Evolutionary conservation across 768 basidiomycete genomes (phyloP).

Genomic region (Candolleomyces aberdarensis): DNA sequence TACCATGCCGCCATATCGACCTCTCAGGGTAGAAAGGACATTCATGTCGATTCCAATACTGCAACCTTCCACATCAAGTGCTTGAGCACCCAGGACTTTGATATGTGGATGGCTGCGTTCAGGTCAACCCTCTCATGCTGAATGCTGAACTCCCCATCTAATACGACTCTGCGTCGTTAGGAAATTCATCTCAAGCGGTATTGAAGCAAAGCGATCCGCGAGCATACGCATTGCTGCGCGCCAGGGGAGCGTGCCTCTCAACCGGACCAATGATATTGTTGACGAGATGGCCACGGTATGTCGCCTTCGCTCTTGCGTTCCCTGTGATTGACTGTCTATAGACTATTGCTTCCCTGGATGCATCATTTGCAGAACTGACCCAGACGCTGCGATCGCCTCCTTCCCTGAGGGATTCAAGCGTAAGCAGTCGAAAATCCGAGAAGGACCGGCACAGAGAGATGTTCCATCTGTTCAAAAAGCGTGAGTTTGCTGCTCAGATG

Average conservation of each 20-base stretch:
- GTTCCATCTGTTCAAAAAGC: slow-evolving; percentile 63
- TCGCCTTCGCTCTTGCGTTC: background rate
- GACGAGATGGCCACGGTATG: slow-evolving; percentile 67
- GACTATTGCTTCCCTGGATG: slow-evolving; percentile 61
- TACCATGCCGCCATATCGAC: slow-evolving; percentile 78
- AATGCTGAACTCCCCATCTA: slow-evolving; percentile 12
- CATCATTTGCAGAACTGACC: slow-evolving; percentile 41
- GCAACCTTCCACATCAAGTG: slow-evolving; percentile 85
- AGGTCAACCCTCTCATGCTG: slow-evolving; percentile 41
- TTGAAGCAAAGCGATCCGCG: slow-evolving; percentile 40
- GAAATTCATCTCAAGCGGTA: slow-evolving; percentile 55
- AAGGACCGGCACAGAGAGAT: slow-evolving; percentile 47
- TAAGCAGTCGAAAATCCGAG: slow-evolving; percentile 45
- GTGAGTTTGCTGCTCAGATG: slow-evolving; percentile 28
- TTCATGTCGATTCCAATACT: slow-evolving; percentile 73
- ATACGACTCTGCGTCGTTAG: slow-evolving; percentile 32
- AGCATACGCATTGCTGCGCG: slow-evolving; percentile 39
- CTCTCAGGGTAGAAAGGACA: slow-evolving; percentile 67
- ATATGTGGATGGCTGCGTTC: slow-evolving; percentile 71
- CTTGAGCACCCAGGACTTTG: slow-evolving; percentile 66
- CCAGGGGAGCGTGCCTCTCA: slow-evolving; percentile 42
- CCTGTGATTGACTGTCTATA: slow-evolving; percentile 20
- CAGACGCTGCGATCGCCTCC: slow-evolving; percentile 25
- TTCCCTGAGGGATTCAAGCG: slow-evolving; percentile 29
- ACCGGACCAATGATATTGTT: slow-evolving; percentile 47